phyloP scores from a whole-genome alignment of 768 basidiomycete species.

The Pisolithus marmoratus region DNA sequence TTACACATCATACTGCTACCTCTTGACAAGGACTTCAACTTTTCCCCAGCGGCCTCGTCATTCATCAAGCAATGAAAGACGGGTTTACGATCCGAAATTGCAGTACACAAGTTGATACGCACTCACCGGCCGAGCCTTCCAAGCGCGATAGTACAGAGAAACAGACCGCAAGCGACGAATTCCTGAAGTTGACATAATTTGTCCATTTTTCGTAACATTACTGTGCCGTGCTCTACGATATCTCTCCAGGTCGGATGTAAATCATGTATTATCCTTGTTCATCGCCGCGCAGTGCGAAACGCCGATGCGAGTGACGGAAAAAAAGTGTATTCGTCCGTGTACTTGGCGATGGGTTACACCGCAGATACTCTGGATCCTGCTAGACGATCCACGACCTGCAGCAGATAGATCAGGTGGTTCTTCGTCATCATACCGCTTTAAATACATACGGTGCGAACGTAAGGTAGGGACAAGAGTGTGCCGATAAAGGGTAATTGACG shows the following conservation, averaged over 20 bases:
- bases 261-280: not conserved
- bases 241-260: not conserved
- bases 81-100: conserved; percentile 48
- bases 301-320: not conserved
- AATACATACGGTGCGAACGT: conserved; percentile 68
- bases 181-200: not conserved
- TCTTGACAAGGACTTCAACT: not conserved
- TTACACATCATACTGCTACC: not conserved
- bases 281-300: not conserved
- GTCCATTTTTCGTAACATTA: not conserved
- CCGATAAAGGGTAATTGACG: conserved; percentile 92
- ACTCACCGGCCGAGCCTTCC: not conserved
- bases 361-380: conserved; percentile 75
- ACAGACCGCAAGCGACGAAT: not conserved
- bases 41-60: conserved; percentile 42
- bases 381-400: conserved; percentile 70
- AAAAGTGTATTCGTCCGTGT: not conserved
- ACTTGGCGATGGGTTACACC: conserved; percentile 36
- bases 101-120: conserved; percentile 17
- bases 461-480: conserved; percentile 78
- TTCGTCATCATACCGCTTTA: not conserved
- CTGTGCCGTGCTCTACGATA: not conserved
- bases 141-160: not conserved
- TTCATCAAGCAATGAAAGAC: conserved; percentile 42
- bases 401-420: conserved; percentile 6